These are phyloP conservation scores for Paramecium biaurelia DNA, from an alignment of 73 alveolate genomes.

Conservation along the genomic window DNA sequence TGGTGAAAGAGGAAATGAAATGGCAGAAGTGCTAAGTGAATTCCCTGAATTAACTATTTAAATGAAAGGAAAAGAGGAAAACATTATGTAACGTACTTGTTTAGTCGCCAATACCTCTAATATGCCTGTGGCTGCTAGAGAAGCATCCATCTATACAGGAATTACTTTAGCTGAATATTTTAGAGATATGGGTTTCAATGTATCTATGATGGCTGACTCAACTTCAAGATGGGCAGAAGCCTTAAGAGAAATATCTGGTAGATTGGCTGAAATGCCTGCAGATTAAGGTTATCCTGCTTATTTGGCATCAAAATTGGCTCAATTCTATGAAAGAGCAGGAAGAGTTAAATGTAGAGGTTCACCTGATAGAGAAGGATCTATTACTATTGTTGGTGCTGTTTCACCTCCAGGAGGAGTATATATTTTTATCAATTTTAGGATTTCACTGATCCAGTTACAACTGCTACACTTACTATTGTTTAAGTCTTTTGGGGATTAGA, in stretches of 20 bases:
- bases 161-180: slow-evolving; percentile 99
- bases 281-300: slow-evolving; percentile 99
- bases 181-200: slow-evolving; percentile 99
- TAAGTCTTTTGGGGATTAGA: slow-evolving; percentile 98
- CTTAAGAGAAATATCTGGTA: slow-evolving; percentile 99
- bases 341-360: slow-evolving; percentile 97
- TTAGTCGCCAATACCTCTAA: slow-evolving; percentile 98
- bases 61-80: slow-evolving; percentile 87
- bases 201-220: slow-evolving; percentile 99
- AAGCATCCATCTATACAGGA: slow-evolving; percentile 97
- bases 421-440: slow-evolving; percentile 57
- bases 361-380: slow-evolving; percentile 97
- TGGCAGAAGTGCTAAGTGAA: slow-evolving; percentile 98
- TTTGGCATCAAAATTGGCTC: slow-evolving; percentile 95
- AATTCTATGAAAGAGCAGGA: slow-evolving; percentile 99
- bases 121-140: slow-evolving; percentile 99
- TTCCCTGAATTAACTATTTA: slow-evolving; percentile 95
- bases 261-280: slow-evolving; percentile 99
- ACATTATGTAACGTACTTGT: slow-evolving; percentile 97
- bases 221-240: slow-evolving; percentile 99
- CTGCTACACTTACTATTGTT: slow-evolving; percentile 96
- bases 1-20: slow-evolving; percentile 99
- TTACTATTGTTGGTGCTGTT: slow-evolving; percentile 88
- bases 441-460: slow-evolving; percentile 99
- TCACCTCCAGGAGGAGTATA: slow-evolving; percentile 96